Evolutionary conservation across 2,329 filamentous ascomycete species (phyloP).

Genomic region (Xylariales sp.): DNA sequence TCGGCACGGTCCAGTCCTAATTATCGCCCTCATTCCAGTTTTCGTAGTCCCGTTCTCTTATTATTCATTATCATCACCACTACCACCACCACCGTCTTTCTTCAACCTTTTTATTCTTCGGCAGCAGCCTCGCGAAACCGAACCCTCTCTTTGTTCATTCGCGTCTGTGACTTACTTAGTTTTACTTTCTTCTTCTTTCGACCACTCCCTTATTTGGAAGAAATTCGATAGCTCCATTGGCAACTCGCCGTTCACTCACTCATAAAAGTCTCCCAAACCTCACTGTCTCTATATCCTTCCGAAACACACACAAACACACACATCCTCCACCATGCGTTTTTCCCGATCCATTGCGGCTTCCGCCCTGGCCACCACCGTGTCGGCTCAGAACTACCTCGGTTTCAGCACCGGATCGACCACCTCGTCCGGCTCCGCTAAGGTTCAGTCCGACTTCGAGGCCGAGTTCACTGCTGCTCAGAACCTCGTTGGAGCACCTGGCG

Average conservation of each 20-base stretch:
- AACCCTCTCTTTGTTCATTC: background rate
- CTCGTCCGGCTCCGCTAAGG: slow-evolving; percentile 45
- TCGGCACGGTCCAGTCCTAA: too few relatives aligned
- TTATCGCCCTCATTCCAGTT: too few relatives aligned
- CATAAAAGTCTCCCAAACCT: background rate
- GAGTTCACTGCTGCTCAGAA: slow-evolving; percentile 40
- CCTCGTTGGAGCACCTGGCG: slow-evolving; percentile 42
- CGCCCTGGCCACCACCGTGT: slow-evolving; percentile 22
- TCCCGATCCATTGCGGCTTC: slow-evolving; percentile 31
- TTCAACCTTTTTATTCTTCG: too few relatives aligned
- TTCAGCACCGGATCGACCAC: slow-evolving; percentile 49
- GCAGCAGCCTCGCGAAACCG: too few relatives aligned
- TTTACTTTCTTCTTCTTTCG: background rate
- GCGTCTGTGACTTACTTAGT: background rate
- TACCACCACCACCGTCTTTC: too few relatives aligned
- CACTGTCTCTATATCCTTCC: background rate
- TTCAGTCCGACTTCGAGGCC: slow-evolving; percentile 42
- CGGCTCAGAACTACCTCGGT: slow-evolving; percentile 43
- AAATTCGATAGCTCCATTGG: background rate
- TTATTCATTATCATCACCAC: too few relatives aligned
- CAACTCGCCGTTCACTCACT: slow-evolving; percentile 2
- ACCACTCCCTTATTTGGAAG: slow-evolving; percentile 1
- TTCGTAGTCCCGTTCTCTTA: too few relatives aligned
- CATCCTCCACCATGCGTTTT: slow-evolving; percentile 32
- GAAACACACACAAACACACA: slow-evolving; percentile 3